phyloP scores from a whole-genome alignment of 2,329 filamentous ascomycete genomes.

The Trichoderma endophyticum region DNA sequence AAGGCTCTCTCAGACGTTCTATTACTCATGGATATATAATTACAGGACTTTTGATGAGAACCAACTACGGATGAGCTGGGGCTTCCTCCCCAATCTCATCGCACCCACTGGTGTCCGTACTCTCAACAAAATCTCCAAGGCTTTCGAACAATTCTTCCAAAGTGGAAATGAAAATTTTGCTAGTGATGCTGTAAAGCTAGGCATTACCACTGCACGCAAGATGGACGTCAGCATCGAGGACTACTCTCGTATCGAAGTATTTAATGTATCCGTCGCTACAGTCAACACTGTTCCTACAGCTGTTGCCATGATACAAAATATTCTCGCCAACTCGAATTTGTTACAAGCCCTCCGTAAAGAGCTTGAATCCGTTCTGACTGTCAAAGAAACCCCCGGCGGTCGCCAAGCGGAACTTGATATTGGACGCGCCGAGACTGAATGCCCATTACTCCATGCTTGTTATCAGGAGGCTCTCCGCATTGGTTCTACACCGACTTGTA shows the following conservation, averaged over 20 bases:
- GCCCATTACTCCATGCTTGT: not conserved
- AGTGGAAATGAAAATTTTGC: not conserved
- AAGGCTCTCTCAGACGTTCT: too few relatives aligned
- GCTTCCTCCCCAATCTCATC: not conserved
- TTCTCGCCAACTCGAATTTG: not conserved
- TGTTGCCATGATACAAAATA: not conserved
- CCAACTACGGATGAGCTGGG: not conserved
- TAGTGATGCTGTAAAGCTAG: not conserved
- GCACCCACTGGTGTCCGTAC: not conserved
- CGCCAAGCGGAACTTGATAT: not conserved
- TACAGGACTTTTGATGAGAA: conserved; percentile 9
- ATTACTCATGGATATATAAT: not conserved
- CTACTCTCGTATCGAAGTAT: not conserved
- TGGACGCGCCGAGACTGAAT: not conserved
- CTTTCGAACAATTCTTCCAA: not conserved
- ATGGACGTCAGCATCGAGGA: not conserved
- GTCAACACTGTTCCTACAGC: not conserved
- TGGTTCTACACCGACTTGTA: not conserved
- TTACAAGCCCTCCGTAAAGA: not conserved
- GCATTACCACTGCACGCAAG: not conserved
- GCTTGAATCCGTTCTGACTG: not conserved
- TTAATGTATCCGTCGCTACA: not conserved
- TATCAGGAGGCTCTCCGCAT: conserved; percentile 7
- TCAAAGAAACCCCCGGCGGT: not conserved
- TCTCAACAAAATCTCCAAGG: not conserved